Evolutionary conservation across 441 rosid genomes (phyloP).

Genomic region (Brassica hybrid): DNA sequence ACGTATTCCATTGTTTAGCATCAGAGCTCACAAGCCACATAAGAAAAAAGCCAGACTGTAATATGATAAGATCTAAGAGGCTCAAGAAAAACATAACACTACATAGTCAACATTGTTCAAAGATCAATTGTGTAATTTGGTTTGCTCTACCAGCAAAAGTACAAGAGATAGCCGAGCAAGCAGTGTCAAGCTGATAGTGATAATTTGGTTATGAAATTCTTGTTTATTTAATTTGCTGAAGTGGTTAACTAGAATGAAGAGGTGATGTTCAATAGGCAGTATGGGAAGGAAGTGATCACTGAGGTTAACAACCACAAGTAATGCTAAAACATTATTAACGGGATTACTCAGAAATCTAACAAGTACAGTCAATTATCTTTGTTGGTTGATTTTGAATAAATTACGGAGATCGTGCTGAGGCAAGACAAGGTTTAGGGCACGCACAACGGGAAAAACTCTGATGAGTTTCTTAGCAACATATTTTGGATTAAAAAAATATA

Average conservation of each 20-base stretch:
- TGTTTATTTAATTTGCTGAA: too few relatives aligned
- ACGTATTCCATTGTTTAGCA: slow-evolving; percentile 2
- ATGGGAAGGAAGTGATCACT: background rate
- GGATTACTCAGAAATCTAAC: background rate
- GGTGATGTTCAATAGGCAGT: too few relatives aligned
- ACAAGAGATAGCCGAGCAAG: background rate
- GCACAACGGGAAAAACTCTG: background rate
- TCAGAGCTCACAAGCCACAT: slow-evolving; percentile 1
- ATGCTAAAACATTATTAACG: too few relatives aligned
- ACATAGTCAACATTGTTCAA: background rate
- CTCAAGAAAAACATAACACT: background rate
- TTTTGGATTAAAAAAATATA: too few relatives aligned
- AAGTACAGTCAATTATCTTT: too few relatives aligned
- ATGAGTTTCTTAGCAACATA: background rate
- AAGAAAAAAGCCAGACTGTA: background rate
- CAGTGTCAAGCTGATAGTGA: background rate
- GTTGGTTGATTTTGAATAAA: background rate
- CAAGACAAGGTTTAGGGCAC: background rate
- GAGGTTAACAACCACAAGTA: background rate
- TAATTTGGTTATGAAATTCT: background rate
- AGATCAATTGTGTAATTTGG: slow-evolving; percentile 4
- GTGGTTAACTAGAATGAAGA: too few relatives aligned
- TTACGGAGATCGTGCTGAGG: background rate
- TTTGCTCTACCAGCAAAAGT: background rate
- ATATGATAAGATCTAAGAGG: background rate